phyloP scores from a whole-genome alignment of 331 rosid genomes.

The Phaseolus coccineus region DNA sequence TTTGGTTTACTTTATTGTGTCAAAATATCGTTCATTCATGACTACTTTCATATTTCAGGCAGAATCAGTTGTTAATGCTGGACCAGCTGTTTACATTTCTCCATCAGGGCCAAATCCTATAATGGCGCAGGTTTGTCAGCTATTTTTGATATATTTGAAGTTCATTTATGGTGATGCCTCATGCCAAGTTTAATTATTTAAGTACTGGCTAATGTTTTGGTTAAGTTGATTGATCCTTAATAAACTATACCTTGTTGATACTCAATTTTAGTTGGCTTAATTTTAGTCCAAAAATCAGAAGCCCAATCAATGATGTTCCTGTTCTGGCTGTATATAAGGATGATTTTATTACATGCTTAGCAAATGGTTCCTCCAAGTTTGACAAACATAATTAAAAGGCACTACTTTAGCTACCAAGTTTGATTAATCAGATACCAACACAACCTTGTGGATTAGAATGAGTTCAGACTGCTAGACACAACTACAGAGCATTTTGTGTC shows the following conservation, averaged over 20 bases:
- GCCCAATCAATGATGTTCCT: neutral
- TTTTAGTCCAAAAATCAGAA: too few relatives aligned
- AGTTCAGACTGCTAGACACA: too few relatives aligned
- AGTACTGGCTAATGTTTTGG: neutral
- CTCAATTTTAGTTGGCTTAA: neutral
- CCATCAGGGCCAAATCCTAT: slow-evolving; percentile 97
- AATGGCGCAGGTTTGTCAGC: slow-evolving; percentile 91
- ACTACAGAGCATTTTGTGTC: neutral
- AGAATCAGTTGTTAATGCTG: slow-evolving; percentile 81
- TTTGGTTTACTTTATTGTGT: slow-evolving; percentile 36
- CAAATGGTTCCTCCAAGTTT: neutral
- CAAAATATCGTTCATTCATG: slow-evolving; percentile 34
- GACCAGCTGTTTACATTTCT: slow-evolving; percentile 95
- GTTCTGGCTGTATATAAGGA: neutral
- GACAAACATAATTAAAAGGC: neutral
- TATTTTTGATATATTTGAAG: slow-evolving; percentile 5
- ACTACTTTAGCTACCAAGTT: neutral
- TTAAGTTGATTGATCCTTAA: slow-evolving; percentile 33
- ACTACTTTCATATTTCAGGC: slow-evolving; percentile 64
- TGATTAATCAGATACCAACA: neutral
- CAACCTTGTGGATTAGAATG: neutral
- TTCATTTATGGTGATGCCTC: slow-evolving; percentile 7
- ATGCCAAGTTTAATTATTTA: slow-evolving; percentile 12
- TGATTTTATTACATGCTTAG: neutral
- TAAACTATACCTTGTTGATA: slow-evolving; percentile 11